Evolutionary conservation across 2,329 filamentous ascomycete species (phyloP), one percentile per base, ranked within the genome.

Genomic region (Seiridium cupressi): DNA sequence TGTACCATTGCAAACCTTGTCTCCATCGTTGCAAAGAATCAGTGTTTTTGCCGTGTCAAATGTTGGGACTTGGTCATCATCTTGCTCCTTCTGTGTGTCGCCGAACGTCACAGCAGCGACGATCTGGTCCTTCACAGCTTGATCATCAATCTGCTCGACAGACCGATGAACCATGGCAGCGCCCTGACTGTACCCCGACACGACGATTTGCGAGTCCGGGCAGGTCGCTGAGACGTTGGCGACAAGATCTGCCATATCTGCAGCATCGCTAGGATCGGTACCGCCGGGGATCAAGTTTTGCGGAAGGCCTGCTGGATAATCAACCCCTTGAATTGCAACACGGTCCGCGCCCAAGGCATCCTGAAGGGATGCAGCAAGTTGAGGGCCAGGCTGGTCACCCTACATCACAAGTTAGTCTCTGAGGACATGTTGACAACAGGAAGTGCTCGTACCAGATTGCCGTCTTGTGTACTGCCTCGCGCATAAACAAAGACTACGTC

Each of bases 1-100:
- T 0, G 77, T 77, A 48, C 81, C 77, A 5, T 67, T 59, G 60
- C 82, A 85, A 10, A 85, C 81, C 13, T 77, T 71, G 65, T 84
- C 82, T 0, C 78, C 81, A 6, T 55, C 31, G 44, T 79, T 76
- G 62, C 82, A 84, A 44, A 78, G 78, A 38, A 80, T 77, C 68
- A 79, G 60, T 1, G 69, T 66, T 57, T 70, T 56, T 47, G 55
- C 57, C 54, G 61, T 57, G 18, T 70, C 68, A 57, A 69, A 73
- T 36, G 64, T 66, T 32, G 70, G 71, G 47, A 75, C 70, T 9
- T 60, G 60, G 8, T 65, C 71, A 10, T 60, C 53, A 58, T 73
- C 69, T 58, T 72, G 70, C n/a, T 61, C 13, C 31, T 69, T 71
- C 55, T 69, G 68, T 40, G 70, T 72, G 59, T 70, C 68, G 13